Percentiles rank a stretch among this genome's conserved stretches.
Evolutionary conservation across 2,329 filamentous ascomycete species (phyloP).

Genomic region (Colletotrichum lini): DNA sequence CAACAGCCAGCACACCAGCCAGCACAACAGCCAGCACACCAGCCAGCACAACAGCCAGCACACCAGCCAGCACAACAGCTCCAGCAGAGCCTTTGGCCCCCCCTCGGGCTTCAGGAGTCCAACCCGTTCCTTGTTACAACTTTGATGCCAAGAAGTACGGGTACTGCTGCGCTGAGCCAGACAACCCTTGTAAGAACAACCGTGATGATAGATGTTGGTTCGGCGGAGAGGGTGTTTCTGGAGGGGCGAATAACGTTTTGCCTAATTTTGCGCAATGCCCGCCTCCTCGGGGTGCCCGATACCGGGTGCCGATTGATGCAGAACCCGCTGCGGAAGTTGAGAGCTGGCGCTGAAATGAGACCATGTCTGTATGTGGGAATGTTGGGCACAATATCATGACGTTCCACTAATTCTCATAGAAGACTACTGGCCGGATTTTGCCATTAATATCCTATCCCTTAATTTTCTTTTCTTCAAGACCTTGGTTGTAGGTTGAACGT

Average conservation of each 20-base stretch:
- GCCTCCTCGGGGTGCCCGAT: not conserved
- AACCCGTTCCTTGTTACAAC: slow-evolving; percentile 20
- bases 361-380: not conserved
- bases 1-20: not conserved
- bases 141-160: slow-evolving; percentile 13
- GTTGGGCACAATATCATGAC: too few relatives aligned
- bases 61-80: not conserved
- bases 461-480: too few relatives aligned
- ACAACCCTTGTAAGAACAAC: not conserved
- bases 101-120: not conserved
- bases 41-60: not conserved
- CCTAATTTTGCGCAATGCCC: slow-evolving; percentile 14
- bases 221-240: slow-evolving; percentile 11
- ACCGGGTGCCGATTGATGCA: slow-evolving; percentile 3
- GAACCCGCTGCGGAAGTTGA: not conserved
- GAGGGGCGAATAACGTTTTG: not conserved
- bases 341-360: not conserved
- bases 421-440: not conserved
- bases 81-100: not conserved
- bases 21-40: not conserved
- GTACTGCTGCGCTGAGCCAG: not conserved
- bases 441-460: too few relatives aligned
- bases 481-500: too few relatives aligned
- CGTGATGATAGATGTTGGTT: slow-evolving; percentile 15
- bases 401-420: not conserved